Percentiles rank a stretch among this genome's conserved stretches.
Conservation (phyloP, 2,329 filamentous ascomycete genomes). For the Neofusicoccum cordaticola region DNA sequence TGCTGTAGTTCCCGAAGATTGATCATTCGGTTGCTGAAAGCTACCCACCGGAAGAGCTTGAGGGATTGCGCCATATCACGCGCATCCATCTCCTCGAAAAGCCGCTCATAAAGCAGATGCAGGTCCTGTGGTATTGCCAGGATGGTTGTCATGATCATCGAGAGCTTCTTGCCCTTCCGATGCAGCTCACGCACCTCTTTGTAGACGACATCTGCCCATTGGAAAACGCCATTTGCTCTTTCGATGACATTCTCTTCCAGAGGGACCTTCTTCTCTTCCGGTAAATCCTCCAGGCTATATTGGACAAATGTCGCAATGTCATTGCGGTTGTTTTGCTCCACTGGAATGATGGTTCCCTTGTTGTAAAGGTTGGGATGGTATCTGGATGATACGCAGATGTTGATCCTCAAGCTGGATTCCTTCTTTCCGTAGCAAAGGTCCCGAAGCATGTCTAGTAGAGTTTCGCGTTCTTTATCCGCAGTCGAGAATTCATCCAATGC, state of each 20-base stretch:
- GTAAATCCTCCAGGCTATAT: background rate
- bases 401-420: background rate
- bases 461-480: background rate
- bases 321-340: background rate
- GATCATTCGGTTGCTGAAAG: background rate
- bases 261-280: background rate
- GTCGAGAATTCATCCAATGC: background rate
- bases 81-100: background rate
- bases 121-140: background rate
- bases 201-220: background rate
- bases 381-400: background rate
- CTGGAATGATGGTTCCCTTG: background rate
- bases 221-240: background rate
- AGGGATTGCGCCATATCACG: background rate
- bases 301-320: background rate
- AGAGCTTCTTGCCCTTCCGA: background rate
- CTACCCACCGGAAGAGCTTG: background rate
- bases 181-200: background rate
- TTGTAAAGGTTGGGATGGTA: background rate
- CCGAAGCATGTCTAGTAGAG: background rate
- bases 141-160: background rate
- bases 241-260: background rate
- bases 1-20: background rate
- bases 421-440: background rate
- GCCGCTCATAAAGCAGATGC: background rate